Evolutionary conservation across 2,329 filamentous ascomycete genomes (phyloP).

Genomic region (Nigrospora sphaerica): DNA sequence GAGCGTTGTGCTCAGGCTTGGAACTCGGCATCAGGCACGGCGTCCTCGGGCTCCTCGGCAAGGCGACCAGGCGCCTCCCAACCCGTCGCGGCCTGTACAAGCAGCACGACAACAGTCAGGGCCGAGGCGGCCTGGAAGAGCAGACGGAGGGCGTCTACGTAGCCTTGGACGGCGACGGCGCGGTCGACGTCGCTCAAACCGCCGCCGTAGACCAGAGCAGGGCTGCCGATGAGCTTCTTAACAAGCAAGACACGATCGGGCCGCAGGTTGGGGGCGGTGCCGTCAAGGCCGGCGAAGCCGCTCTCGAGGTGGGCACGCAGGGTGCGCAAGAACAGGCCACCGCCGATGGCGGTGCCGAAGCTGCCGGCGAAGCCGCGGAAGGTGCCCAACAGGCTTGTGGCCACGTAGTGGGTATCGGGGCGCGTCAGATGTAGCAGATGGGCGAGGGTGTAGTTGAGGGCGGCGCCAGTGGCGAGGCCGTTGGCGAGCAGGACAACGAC

Average conservation of each 20-base stretch:
- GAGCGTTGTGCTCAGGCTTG: background rate
- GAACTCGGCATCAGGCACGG: background rate
- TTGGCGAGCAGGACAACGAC: constrained; percentile 59
- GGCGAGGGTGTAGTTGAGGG: constrained; percentile 74
- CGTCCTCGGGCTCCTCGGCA: constrained; percentile 43
- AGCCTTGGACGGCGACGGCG: constrained; percentile 37
- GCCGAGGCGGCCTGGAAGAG: constrained; percentile 41
- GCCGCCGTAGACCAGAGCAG: constrained; percentile 38
- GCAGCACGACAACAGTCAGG: constrained; percentile 33
- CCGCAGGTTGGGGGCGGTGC: constrained; percentile 20
- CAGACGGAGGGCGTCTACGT: constrained; percentile 34
- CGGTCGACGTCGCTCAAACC: constrained; percentile 33
- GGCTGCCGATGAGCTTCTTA: constrained; percentile 40
- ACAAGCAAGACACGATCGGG: constrained; percentile 32
- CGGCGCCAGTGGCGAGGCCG: constrained; percentile 64
- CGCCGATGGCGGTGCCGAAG: constrained; percentile 74
- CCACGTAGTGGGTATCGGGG: constrained; percentile 63
- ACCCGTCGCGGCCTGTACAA: constrained; percentile 43
- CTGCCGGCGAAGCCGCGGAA: constrained; percentile 77
- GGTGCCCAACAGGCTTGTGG: constrained; percentile 68
- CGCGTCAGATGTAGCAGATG: constrained; percentile 69
- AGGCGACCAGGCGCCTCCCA: constrained; percentile 37
- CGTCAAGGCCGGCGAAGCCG: constrained; percentile 46
- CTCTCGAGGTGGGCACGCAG: constrained; percentile 46
- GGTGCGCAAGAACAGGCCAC: constrained; percentile 64